Percentiles rank a stretch among this genome's conserved stretches.
Conservation (phyloP, 805 yeast genomes). For the Saccharomycopsis microspora region DNA sequence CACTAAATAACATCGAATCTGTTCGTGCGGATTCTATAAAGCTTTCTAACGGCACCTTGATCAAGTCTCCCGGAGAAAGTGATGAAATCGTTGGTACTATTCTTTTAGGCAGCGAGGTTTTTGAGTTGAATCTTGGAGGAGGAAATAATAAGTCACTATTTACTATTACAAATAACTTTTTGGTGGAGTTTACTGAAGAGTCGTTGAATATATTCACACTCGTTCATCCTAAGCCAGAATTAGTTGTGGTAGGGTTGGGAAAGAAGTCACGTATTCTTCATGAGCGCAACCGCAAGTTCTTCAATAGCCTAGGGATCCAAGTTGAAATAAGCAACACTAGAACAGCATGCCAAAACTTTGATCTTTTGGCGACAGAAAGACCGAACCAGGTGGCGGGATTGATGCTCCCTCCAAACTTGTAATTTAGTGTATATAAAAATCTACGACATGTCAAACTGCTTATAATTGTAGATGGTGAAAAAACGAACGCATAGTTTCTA, state of each 20-base stretch:
- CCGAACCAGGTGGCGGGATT: constrained; percentile 66
- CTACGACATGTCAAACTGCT: no score
- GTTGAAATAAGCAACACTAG: constrained; percentile 56
- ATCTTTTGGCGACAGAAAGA: constrained; percentile 69
- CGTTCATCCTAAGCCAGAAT: constrained; percentile 68
- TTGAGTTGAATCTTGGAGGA: constrained; percentile 39
- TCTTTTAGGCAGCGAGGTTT: constrained; percentile 45
- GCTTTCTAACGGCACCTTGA: constrained; percentile 41
- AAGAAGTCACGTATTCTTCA: constrained; percentile 49
- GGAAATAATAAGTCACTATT: constrained; percentile 19
- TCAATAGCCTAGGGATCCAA: constrained; percentile 55
- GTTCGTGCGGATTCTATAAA: constrained; percentile 46
- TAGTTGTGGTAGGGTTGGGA: constrained; percentile 65
- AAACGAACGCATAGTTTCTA: background rate
- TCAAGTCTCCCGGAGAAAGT: constrained; percentile 29
- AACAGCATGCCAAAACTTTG: constrained; percentile 60
- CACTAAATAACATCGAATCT: constrained; percentile 39
- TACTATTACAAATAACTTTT: constrained; percentile 37
- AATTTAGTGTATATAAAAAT: constrained; percentile 3
- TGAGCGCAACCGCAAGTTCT: constrained; percentile 36
- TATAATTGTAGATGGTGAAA: no score
- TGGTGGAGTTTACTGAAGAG: constrained; percentile 40
- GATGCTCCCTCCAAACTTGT: constrained; percentile 57
- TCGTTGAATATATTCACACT: constrained; percentile 38
- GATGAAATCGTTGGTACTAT: constrained; percentile 35